Evolutionary conservation across 208 protist genomes (phyloP).

Genomic region (Acanthamoeba castellanii): DNA sequence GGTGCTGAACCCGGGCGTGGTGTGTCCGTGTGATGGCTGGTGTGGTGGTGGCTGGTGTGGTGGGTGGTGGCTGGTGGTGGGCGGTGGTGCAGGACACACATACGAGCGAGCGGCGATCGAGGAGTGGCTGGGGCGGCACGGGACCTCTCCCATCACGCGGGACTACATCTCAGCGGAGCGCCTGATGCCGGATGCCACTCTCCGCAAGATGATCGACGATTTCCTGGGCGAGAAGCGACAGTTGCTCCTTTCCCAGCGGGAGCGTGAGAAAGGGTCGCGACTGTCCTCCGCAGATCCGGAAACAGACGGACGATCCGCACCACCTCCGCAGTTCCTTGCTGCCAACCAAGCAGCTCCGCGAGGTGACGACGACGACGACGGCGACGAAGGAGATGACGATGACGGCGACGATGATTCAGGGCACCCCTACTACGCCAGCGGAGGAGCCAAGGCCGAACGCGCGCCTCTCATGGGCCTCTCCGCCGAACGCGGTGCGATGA

Average conservation of each 20-base stretch:
- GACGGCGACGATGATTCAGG: neutral
- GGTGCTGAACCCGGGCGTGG: no score
- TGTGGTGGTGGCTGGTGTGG: no score
- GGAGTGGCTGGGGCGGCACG: neutral
- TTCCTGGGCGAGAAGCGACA: neutral
- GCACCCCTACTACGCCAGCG: neutral
- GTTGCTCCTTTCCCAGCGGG: neutral
- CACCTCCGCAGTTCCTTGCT: no score
- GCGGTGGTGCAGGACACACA: neutral
- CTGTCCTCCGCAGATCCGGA: neutral
- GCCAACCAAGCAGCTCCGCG: no score
- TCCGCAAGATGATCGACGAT: conserved; percentile 35
- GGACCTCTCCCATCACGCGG: conserved; percentile 49
- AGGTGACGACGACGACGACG: no score
- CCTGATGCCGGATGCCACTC: conserved; percentile 57
- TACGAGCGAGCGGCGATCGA: conserved; percentile 27
- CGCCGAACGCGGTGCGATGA: neutral
- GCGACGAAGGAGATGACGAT: neutral
- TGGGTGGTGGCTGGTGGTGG: no score
- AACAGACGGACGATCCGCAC: neutral
- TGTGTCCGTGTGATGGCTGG: no score
- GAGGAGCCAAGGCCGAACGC: neutral
- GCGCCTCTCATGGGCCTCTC: neutral
- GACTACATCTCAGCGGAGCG: neutral
- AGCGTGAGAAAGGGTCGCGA: neutral